Conservation (phyloP, 1,284 basidiomycete genomes). For the Grifola frondosa region DNA sequence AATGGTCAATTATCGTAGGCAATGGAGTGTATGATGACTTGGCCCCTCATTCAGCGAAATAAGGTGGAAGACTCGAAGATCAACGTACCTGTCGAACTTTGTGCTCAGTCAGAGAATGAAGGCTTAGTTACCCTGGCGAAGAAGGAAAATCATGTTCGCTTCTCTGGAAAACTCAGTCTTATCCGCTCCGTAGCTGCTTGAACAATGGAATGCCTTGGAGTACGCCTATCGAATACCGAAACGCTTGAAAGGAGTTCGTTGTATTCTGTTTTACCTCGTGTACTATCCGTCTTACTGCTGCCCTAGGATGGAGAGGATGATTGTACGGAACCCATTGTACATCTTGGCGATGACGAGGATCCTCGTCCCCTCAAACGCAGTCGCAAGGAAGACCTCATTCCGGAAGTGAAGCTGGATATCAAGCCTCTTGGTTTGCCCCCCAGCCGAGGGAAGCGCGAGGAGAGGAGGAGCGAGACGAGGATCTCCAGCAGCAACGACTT, state of each 20-base stretch:
- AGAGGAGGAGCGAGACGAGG: no score
- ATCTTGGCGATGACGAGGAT: constrained; percentile 24
- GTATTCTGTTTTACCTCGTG: background rate
- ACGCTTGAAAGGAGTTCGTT: constrained; percentile 48
- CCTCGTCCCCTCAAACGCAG: constrained; percentile 35
- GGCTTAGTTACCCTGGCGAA: constrained; percentile 54
- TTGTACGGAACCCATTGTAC: constrained; percentile 6
- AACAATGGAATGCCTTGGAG: constrained; percentile 75
- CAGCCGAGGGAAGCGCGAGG: no score
- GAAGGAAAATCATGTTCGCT: constrained; percentile 42
- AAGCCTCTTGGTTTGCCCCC: constrained; percentile 24
- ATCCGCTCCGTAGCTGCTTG: constrained; percentile 53
- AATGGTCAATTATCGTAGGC: constrained; percentile 44
- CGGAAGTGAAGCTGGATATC: constrained; percentile 18
- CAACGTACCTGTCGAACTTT: constrained; percentile 60
- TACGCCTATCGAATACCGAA: constrained; percentile 86
- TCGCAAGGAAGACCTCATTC: constrained; percentile 23
- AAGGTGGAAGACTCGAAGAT: constrained; percentile 92
- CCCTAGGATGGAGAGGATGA: constrained; percentile 26
- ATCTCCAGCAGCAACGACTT: constrained; percentile 5
- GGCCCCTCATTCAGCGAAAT: constrained; percentile 88
- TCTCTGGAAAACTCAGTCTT: background rate
- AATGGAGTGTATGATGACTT: constrained; percentile 71
- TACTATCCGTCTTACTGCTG: background rate
- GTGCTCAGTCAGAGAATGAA: constrained; percentile 57